A percentile compares a stretch with the other conserved stretches of the same genome.
These are phyloP conservation scores for Candida saitoana DNA, from an alignment of 805 yeast genomes.

Conservation along the genomic window DNA sequence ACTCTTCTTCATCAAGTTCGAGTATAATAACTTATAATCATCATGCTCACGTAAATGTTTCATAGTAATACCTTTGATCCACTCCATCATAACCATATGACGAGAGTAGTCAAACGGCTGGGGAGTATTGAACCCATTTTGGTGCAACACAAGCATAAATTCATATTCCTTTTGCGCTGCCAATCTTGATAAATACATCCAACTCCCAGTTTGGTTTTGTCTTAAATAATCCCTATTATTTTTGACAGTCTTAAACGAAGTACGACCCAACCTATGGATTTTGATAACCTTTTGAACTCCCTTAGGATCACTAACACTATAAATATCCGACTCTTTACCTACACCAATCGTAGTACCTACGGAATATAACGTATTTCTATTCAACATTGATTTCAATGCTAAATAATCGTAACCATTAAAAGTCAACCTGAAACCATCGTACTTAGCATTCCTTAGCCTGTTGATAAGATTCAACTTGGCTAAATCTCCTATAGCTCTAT, in stretches of 20 bases:
- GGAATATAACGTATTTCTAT: constrained; percentile 66
- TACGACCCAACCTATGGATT: constrained; percentile 90
- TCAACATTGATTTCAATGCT: constrained; percentile 80
- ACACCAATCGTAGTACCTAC: constrained; percentile 90
- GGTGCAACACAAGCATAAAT: constrained; percentile 72
- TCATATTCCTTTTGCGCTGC: constrained; percentile 93
- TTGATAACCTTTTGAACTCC: constrained; percentile 73
- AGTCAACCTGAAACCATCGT: constrained; percentile 90
- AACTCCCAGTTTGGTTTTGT: constrained; percentile 68
- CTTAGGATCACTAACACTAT: constrained; percentile 64
- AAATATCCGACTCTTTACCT: constrained; percentile 96
- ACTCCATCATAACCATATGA: constrained; percentile 90
- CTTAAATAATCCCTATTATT: constrained; percentile 88
- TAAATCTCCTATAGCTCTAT: constrained; percentile 73
- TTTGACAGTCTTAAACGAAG: constrained; percentile 88
- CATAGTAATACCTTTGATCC: constrained; percentile 88
- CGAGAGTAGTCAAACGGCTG: constrained; percentile 84
- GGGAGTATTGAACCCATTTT: constrained; percentile 82
- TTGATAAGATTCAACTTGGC: constrained; percentile 82
- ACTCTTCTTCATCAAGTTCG: constrained; percentile 80
- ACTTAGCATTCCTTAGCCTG: constrained; percentile 80
- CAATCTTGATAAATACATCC: constrained; percentile 88
- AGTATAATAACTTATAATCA: constrained; percentile 68
- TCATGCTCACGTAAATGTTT: constrained; percentile 70
- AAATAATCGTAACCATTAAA: constrained; percentile 89